Base-by-base conservation (phyloP, 2,329 filamentous ascomycete species). In the Cyphellophora attinorum region DNA sequence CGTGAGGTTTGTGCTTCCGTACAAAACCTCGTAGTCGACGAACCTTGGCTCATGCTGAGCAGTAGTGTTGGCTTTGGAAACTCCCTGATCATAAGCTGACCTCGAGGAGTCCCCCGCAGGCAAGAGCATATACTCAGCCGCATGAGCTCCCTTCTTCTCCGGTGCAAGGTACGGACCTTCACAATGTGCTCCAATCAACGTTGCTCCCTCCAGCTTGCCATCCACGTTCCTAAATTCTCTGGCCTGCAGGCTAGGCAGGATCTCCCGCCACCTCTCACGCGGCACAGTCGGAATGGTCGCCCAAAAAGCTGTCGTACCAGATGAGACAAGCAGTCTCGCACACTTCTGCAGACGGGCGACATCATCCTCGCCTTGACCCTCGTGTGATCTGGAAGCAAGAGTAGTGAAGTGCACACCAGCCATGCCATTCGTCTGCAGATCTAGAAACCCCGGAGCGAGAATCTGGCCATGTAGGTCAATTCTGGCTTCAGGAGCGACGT, bases 141-240 rank as follows among this genome's bases (percentile, higher is more conserved):
- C 62, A 48, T 74, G 69, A 5, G 70, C 70, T 25, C 71, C 71
- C 48, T 67, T 69, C 48, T 73, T 74, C 3, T 54, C 52, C 1
- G 66, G 61, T 39, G 65, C 59, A 5, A 75, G 61, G 45, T 70
- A 74, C 5, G 71, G 70, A 2, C 70, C 71, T 60, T 74, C 70
- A 12, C 61, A 59, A 46, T 74, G 71, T n/a, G 68, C 68, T 18
- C 71, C 71, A 2, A 74, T 60, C 5, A 74, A 56, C 12, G 63
- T 60, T n/a, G 70, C 69, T 8, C 21, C 21, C 8, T n/a, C 21
- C 21, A n/a, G 8, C 11, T 51, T 44, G 21, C 21, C 21, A n/a
- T n/a, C 21, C 21, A n/a, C 21, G 11, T 51, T 44, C 6, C 55
- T 39, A 32, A 65, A 60, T 8, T 57, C 47, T 14, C 60, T 32